Base-by-base conservation (phyloP, 73 alveolate species). In the Halteria grandinella region DNA sequence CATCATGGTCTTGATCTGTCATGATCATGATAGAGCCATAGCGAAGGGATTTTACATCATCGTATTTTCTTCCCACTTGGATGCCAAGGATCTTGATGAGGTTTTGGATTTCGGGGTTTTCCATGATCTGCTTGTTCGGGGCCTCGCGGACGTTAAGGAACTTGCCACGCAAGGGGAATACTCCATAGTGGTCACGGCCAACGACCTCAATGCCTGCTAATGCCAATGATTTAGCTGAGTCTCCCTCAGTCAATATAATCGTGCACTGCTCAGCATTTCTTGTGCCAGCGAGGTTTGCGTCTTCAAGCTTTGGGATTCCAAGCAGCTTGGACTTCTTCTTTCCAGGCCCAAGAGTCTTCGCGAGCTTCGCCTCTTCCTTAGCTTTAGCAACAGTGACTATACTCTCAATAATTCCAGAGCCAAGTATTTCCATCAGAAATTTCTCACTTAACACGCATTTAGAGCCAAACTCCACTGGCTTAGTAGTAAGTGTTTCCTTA, bases 1-100 rank as follows among this genome's bases (percentile, higher is more conserved):
- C 99, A 89, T 97, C 99, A 79, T 93, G 98, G 90, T 97, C 99
- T 79, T 97, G 95, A 79, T 97, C 99, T 31, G 99, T 97, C 99
- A 97, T 97, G 54, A 97, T 97, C 97, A 97, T 95, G 14, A 97
- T 84, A 53, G 95, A 91, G 0, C 99, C 99, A 85, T 97, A 97
- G 79, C 99, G 80, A 80, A 97, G 84, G 49, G 95, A 85, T 53
- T 84, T 85, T 53, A 93, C 77, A 57, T 91, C 96, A 23, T 84
- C 93, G 81, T 98, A 98, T 55, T 89, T 93, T 83, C 85, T 91
- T 33, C 97, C 98, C 12, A 98, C 71, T 64, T 95, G 87, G 63
- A 98, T 63, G 29, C 99, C 99, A 49, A 97, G 59, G 14, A 97
- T 97, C 82, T 96, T 97, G 47, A 97, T 97, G 31, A 97, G 75